A percentile compares a stretch with the other conserved stretches of the same genome.
phyloP scores from a whole-genome alignment of 108 stramenopile species.

The Cyclotella atomus region DNA sequence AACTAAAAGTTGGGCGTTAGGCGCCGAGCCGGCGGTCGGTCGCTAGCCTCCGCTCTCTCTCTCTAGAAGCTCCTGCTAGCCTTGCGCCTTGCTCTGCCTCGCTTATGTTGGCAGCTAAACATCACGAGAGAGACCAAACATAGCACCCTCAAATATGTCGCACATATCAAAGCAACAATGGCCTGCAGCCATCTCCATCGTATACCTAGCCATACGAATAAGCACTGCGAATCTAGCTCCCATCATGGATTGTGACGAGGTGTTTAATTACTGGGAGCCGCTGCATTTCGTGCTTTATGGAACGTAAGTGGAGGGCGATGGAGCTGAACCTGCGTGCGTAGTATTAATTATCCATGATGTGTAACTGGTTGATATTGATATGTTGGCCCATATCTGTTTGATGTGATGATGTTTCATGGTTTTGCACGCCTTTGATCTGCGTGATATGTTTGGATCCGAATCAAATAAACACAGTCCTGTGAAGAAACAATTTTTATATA shows the following conservation, averaged over 20 bases:
- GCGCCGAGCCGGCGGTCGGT: too few relatives aligned
- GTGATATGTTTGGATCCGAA: neutral
- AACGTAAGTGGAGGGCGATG: conserved; percentile 36
- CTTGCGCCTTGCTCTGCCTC: too few relatives aligned
- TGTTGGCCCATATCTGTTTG: too few relatives aligned
- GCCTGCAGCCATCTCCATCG: conserved; percentile 17
- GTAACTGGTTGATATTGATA: too few relatives aligned
- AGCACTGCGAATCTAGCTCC: conserved; percentile 75
- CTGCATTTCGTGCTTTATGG: conserved; percentile 90
- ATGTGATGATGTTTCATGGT: neutral
- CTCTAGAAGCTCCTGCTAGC: too few relatives aligned
- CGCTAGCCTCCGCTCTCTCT: too few relatives aligned
- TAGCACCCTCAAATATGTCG: too few relatives aligned
- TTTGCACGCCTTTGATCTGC: neutral
- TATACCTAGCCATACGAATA: conserved; percentile 66
- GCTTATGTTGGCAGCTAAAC: too few relatives aligned
- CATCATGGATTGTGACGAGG: conserved; percentile 97
- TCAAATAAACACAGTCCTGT: conserved; percentile 3
- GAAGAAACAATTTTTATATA: conserved; percentile 22
- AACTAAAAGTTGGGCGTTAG: too few relatives aligned
- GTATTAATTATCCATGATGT: too few relatives aligned
- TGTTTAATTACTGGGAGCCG: conserved; percentile 99
- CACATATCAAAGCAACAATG: conserved; percentile 14
- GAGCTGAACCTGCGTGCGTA: too few relatives aligned
- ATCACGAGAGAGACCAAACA: too few relatives aligned